Evolutionary conservation across 148 eudicot genomes (phyloP).

Genomic region (Amaranthus cruentus): DNA sequence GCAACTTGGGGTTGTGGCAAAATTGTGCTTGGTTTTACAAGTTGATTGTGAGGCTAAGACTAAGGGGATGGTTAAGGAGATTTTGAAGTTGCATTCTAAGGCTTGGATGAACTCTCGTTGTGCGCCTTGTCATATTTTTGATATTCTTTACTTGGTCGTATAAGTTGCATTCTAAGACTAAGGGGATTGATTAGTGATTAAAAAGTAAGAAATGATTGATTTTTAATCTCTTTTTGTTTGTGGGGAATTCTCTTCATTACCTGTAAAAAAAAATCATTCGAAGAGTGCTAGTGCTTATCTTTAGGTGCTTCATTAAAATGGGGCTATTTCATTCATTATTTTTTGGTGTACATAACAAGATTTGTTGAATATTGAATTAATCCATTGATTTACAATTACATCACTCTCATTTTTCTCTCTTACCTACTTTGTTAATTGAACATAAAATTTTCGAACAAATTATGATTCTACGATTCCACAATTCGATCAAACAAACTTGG

Average conservation of each 20-base stretch:
- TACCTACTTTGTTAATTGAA: not conserved
- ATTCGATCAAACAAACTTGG: not conserved
- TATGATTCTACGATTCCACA: not conserved
- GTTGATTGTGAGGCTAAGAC: slow-evolving; percentile 57
- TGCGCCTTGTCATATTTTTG: slow-evolving; percentile 29
- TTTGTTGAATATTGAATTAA: not conserved
- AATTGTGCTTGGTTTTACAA: slow-evolving; percentile 63
- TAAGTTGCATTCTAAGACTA: no score
- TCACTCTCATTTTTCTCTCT: not conserved
- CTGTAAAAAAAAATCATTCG: not conserved
- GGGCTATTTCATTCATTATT: not conserved
- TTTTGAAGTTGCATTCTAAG: slow-evolving; percentile 52
- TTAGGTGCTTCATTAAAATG: not conserved
- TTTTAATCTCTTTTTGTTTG: not conserved
- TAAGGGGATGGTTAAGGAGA: slow-evolving; percentile 56
- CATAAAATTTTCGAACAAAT: not conserved
- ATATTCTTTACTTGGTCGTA: slow-evolving; percentile 17
- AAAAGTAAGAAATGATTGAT: not conserved
- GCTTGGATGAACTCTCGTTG: slow-evolving; percentile 56
- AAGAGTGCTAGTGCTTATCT: not conserved
- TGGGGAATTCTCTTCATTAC: not conserved
- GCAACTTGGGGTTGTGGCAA: slow-evolving; percentile 60
- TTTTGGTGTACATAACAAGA: slow-evolving; percentile 2
- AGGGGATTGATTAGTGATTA: not conserved
- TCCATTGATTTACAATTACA: not conserved